phyloP scores from a whole-genome alignment of 805 yeast genomes.

The Candida germanica region DNA sequence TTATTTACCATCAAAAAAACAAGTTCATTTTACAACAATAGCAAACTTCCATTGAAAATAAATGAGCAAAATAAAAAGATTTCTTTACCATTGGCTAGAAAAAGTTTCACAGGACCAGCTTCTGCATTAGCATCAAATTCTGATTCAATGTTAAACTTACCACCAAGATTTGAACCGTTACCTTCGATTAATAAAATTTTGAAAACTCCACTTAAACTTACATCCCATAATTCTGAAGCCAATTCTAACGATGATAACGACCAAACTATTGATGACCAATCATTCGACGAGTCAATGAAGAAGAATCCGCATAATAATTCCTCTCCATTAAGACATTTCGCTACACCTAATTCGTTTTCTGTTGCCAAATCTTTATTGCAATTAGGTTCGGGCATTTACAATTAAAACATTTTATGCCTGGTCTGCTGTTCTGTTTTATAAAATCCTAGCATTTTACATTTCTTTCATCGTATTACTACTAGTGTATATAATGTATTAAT shows the following conservation, averaged over 20 bases:
- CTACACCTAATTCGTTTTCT: conserved; percentile 45
- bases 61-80: conserved; percentile 3
- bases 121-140: conserved; percentile 6
- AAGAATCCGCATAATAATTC: conserved; percentile 24
- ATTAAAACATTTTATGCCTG: conserved; percentile 1
- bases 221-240: conserved; percentile 3
- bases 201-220: conserved; percentile 39
- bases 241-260: conserved; percentile 12
- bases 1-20: conserved; percentile 37
- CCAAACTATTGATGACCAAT: conserved; percentile 20
- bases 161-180: conserved; percentile 11
- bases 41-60: conserved; percentile 13
- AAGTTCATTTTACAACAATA: conserved; percentile 26
- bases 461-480: conserved; percentile 7
- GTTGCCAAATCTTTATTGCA: conserved; percentile 46
- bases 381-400: conserved; percentile 27
- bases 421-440: not conserved
- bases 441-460: conserved; percentile 4
- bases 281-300: conserved; percentile 16
- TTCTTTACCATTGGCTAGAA: conserved; percentile 4
- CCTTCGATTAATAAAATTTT: conserved; percentile 44
- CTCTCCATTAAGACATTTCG: conserved; percentile 36
- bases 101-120: not conserved
- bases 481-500: conserved; percentile 3
- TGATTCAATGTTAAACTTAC: not conserved